Conservation (phyloP, 352 stramenopile species). For the Globisporangium perplexum region DNA sequence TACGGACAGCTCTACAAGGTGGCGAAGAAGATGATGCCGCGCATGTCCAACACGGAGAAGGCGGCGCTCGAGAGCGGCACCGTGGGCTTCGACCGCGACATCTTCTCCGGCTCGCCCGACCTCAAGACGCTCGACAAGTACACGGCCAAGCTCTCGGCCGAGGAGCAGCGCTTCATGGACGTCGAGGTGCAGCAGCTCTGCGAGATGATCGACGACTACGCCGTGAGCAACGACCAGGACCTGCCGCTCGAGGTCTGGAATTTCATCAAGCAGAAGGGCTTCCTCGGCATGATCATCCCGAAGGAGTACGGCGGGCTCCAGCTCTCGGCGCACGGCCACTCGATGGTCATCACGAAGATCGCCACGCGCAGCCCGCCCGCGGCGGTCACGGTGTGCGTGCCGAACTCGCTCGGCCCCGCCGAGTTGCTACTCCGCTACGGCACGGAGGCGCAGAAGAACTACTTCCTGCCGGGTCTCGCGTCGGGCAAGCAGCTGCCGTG, state of each 20-base stretch:
- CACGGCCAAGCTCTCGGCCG: conserved; percentile 86
- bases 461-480: conserved; percentile 92
- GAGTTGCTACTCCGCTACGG: conserved; percentile 95
- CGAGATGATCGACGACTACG: conserved; percentile 95
- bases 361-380: conserved; percentile 89
- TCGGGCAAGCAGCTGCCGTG: conserved; percentile 95
- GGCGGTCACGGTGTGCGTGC: conserved; percentile 94
- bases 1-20: conserved; percentile 91
- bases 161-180: conserved; percentile 95
- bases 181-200: conserved; percentile 95
- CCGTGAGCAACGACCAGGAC: conserved; percentile 90
- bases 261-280: conserved; percentile 95
- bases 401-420: conserved; percentile 96
- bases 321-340: conserved; percentile 90
- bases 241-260: conserved; percentile 92
- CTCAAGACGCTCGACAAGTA: conserved; percentile 94
- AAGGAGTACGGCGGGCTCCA: conserved; percentile 93
- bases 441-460: conserved; percentile 94
- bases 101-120: conserved; percentile 93
- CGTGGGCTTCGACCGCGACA: conserved; percentile 97
- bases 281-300: conserved; percentile 98
- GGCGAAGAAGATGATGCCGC: conserved; percentile 93
- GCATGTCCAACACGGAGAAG: conserved; percentile 95
- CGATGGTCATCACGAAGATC: conserved; percentile 91
- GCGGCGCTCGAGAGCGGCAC: conserved; percentile 93